Base-by-base conservation (phyloP, 106 monocot species). In the Alisma plantagoaquatica region DNA sequence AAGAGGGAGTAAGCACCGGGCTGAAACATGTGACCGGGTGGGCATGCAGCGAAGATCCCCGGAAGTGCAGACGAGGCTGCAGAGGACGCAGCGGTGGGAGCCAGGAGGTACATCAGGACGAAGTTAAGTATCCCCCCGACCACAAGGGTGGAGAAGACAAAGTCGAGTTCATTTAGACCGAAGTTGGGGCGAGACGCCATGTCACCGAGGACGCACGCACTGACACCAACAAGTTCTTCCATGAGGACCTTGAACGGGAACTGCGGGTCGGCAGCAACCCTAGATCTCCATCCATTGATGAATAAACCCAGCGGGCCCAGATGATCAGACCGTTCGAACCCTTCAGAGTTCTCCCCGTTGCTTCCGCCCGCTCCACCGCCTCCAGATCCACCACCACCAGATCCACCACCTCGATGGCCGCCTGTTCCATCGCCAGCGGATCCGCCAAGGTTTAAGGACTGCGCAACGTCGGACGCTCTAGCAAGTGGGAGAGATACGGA, bases 61-160 rank as follows among this genome's bases (percentile, higher is more conserved):
- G 88, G 72, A 24, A 79, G 79, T 16, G 66, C 52, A 12, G 54
- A 29, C 9, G 72, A 42, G 1, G 50, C 24, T 10, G 51, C 49
- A 45, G 60, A 29, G 35, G 73, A 21, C 1, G 56, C 27, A 24
- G 76, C 46, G 12, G 83, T 79, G 22, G 89, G 79, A 23, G 89
- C 83, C 25, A 83, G 73, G 56, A 83, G 70, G 70, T 89, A 89
- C 89, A 89, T 89, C 41, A 54, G 31, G 24, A 59, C 52, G 56
- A 89, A 89, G 54, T 89, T 89, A 63, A 89, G 76, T 63, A 89
- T 89, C 43, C 79, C 83, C 16, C 89, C 89, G 41, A 89, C 89
- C 31, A 89, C 79, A 44, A 89, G 64, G 15, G 89, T 89, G 51
- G 79, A 89, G 69, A 89, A 76, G 42, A 89, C 89, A 53, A 89